Conservation (phyloP, 2,329 filamentous ascomycete genomes). For the Daldinia sp. region DNA sequence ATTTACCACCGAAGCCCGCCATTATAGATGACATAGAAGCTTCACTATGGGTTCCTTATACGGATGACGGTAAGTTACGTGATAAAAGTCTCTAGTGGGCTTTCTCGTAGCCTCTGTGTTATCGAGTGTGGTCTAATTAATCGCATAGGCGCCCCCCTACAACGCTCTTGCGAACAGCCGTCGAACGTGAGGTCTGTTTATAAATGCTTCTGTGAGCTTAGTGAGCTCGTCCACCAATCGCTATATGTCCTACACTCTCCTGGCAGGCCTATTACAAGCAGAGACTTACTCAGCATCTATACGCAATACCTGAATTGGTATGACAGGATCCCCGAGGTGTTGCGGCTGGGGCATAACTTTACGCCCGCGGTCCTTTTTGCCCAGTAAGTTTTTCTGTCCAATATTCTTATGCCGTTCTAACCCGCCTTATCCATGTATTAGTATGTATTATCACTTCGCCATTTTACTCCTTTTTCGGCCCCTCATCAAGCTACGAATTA, state of each 20-base stretch:
- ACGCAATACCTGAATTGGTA: slow-evolving; percentile 78
- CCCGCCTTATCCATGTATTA: slow-evolving; percentile 42
- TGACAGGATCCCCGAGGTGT: slow-evolving; percentile 68
- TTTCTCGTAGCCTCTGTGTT: not conserved
- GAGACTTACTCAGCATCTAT: slow-evolving; percentile 70
- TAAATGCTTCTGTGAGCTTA: slow-evolving; percentile 75
- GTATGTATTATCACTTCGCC: slow-evolving; percentile 75
- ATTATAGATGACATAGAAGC: slow-evolving; percentile 69
- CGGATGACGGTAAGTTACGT: slow-evolving; percentile 60
- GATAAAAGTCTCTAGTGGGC: not conserved
- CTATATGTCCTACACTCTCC: slow-evolving; percentile 78
- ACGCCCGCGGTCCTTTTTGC: slow-evolving; percentile 77
- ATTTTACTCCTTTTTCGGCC: slow-evolving; percentile 79
- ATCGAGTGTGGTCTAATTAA: slow-evolving; percentile 15
- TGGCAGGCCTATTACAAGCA: slow-evolving; percentile 68
- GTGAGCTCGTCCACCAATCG: slow-evolving; percentile 76
- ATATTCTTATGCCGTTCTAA: not conserved
- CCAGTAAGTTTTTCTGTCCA: slow-evolving; percentile 64
- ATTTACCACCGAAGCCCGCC: slow-evolving; percentile 65
- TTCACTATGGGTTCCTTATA: slow-evolving; percentile 67
- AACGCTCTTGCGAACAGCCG: slow-evolving; percentile 66
- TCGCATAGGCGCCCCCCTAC: slow-evolving; percentile 58
- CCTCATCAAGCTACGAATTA: slow-evolving; percentile 70
- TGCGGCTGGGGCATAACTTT: slow-evolving; percentile 72
- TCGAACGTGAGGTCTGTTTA: slow-evolving; percentile 74